phyloP scores from a whole-genome alignment of 345 rosid species.

The Aurinia saxatilis region DNA sequence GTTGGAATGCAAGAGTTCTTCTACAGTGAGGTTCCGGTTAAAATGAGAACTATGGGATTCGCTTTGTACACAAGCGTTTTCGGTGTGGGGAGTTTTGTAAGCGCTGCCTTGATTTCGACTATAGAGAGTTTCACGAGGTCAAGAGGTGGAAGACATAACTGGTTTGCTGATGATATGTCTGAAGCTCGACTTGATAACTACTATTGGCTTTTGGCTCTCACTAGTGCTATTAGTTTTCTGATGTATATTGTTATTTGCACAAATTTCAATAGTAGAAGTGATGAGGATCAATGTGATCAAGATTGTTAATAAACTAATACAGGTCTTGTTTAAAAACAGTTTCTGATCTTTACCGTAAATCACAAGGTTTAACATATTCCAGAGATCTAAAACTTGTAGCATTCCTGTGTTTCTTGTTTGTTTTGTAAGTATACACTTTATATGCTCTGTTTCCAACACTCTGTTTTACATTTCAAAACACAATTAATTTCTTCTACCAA shows the following conservation, averaged over 20 bases:
- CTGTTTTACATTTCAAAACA: background rate
- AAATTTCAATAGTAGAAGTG: conserved; percentile 35
- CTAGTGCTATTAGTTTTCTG: conserved; percentile 52
- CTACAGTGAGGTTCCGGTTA: conserved; percentile 74
- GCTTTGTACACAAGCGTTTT: conserved; percentile 87
- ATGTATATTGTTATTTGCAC: conserved; percentile 55
- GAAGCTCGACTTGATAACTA: conserved; percentile 66
- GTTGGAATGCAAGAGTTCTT: conserved; percentile 99
- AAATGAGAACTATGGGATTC: conserved; percentile 90
- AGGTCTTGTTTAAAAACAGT: background rate
- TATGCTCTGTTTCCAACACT: background rate
- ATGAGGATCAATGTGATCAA: conserved; percentile 24
- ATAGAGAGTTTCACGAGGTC: conserved; percentile 43
- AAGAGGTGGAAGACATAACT: conserved; percentile 38
- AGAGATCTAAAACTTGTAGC: background rate
- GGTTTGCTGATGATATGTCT: conserved; percentile 92
- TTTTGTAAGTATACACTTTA: background rate
- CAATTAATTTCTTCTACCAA: background rate
- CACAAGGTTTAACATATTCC: background rate
- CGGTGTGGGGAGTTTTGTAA: conserved; percentile 85
- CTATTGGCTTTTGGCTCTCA: conserved; percentile 67
- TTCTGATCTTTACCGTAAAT: too few species aligned
- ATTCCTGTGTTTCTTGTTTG: background rate
- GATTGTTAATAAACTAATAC: background rate
- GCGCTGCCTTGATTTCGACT: conserved; percentile 62